phyloP scores from a whole-genome alignment of 192 early-diverging fungal species.

The Rhizophagus clarus region DNA sequence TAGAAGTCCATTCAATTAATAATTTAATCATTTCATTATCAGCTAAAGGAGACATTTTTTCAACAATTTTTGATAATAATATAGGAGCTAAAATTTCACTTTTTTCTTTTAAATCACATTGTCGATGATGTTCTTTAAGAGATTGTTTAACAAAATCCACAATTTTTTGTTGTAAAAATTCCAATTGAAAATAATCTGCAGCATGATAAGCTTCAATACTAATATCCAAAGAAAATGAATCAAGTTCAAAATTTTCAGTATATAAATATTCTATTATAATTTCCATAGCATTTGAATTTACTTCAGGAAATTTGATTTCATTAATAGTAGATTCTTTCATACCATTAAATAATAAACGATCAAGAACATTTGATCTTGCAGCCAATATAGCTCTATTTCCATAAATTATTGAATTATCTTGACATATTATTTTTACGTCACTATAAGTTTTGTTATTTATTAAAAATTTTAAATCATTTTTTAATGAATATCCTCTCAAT shows the following conservation, averaged over 20 bases:
- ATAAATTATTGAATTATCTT: not conserved
- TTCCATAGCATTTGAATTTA: not conserved
- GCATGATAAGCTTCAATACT: conserved; percentile 5
- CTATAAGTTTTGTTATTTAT: conserved; percentile 5
- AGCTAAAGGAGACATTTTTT: not conserved
- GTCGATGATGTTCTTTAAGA: not conserved
- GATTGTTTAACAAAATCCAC: not conserved
- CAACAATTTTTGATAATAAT: conserved; percentile 12
- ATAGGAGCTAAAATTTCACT: too few species aligned
- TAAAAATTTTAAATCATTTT: not conserved
- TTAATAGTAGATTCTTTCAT: conserved; percentile 9
- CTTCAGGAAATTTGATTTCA: not conserved
- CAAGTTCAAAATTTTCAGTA: not conserved
- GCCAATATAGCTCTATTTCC: conserved; percentile 3
- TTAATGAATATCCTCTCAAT: not conserved
- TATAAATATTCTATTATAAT: conserved; percentile 19
- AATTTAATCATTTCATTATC: conserved; percentile 7
- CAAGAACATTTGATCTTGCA: not conserved
- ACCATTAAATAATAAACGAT: conserved; percentile 9
- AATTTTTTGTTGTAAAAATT: not conserved
- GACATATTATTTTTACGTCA: conserved; percentile 1
- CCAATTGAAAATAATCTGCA: conserved; percentile 12
- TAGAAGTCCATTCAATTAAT: not conserved
- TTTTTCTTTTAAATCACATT: not conserved
- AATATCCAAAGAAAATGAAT: not conserved